Percentiles rank a stretch among this genome's conserved stretches.
Evolutionary conservation across 202 grass and related monocot species (phyloP).

Genomic region (Panicum virgatum): DNA sequence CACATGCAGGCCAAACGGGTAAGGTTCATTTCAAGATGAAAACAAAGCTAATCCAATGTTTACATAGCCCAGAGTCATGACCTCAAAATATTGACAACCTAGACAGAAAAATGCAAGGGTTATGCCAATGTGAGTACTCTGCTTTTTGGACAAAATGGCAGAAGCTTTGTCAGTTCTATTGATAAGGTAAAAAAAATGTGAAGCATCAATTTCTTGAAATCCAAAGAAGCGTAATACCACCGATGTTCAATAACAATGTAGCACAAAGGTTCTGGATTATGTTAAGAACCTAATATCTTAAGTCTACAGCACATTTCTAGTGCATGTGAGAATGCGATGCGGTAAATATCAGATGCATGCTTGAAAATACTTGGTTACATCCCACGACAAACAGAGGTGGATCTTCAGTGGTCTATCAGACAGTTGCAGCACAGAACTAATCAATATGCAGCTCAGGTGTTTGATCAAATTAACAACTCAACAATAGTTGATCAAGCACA

Average conservation of each 20-base stretch:
- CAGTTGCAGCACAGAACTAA: not conserved
- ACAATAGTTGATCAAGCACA: not conserved
- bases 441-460: not conserved
- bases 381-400: not conserved
- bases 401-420: not conserved
- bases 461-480: not conserved
- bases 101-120: slow-evolving; percentile 11
- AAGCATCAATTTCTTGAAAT: not conserved
- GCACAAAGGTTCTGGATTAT: not conserved
- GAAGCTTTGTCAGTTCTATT: not conserved
- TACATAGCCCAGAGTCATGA: not conserved
- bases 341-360: not conserved
- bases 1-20: slow-evolving; percentile 3
- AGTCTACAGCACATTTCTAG: slow-evolving; percentile 1
- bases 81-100: slow-evolving; percentile 25
- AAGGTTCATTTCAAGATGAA: slow-evolving; percentile 35
- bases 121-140: not conserved
- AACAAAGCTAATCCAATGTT: not conserved
- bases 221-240: not conserved
- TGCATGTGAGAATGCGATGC: not conserved
- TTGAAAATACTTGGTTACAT: not conserved
- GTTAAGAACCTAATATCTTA: not conserved
- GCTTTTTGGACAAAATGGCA: not conserved
- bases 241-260: not conserved
- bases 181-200: too few relatives aligned